These are phyloP conservation scores for Aspergillus sp. DNA, from an alignment of 2,329 filamentous ascomycete genomes.

Conservation along the genomic window DNA sequence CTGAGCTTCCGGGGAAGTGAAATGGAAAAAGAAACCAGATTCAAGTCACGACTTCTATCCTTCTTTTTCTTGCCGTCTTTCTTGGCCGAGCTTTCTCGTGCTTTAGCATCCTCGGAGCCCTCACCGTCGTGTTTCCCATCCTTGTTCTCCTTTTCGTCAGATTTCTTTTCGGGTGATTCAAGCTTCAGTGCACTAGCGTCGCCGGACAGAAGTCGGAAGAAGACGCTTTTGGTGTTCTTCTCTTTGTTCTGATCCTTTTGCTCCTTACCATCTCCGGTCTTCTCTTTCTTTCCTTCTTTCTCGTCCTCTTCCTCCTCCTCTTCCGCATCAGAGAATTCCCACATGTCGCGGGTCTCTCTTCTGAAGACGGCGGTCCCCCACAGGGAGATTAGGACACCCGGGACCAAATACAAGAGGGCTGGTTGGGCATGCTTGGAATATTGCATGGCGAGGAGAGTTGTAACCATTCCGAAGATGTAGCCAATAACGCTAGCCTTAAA, in stretches of 20 bases:
- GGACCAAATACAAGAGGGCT: slow-evolving; percentile 85
- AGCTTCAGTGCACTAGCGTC: slow-evolving; percentile 10
- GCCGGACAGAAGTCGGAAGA: slow-evolving; percentile 23
- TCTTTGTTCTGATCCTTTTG: slow-evolving; percentile 40
- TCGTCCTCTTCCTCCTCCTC: slow-evolving; percentile 37
- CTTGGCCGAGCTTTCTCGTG: slow-evolving; percentile 7
- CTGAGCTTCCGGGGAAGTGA: slow-evolving; percentile 20
- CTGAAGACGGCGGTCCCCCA: slow-evolving; percentile 66
- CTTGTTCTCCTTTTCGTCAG: slow-evolving; percentile 1
- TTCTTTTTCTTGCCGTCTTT: slow-evolving; percentile 3
- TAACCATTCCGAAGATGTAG: slow-evolving; percentile 70
- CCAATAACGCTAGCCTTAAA: slow-evolving; percentile 71
- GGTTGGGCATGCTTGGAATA: slow-evolving; percentile 78
- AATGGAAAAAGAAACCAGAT: slow-evolving; percentile 28
- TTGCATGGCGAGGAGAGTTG: slow-evolving; percentile 69
- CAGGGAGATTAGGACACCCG: slow-evolving; percentile 66
- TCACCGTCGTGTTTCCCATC: slow-evolving; percentile 6
- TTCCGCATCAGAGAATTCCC: slow-evolving; percentile 67
- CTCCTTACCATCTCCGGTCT: slow-evolving; percentile 45
- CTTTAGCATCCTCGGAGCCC: background rate
- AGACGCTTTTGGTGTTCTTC: slow-evolving; percentile 24
- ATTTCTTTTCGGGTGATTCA: slow-evolving; percentile 1
- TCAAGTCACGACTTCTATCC: slow-evolving; percentile 12
- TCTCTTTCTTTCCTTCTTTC: slow-evolving; percentile 7
- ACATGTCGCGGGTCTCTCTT: slow-evolving; percentile 69